Evolutionary conservation across 768 basidiomycete species (phyloP).

Genomic region (Lactarius hengduanensis): DNA sequence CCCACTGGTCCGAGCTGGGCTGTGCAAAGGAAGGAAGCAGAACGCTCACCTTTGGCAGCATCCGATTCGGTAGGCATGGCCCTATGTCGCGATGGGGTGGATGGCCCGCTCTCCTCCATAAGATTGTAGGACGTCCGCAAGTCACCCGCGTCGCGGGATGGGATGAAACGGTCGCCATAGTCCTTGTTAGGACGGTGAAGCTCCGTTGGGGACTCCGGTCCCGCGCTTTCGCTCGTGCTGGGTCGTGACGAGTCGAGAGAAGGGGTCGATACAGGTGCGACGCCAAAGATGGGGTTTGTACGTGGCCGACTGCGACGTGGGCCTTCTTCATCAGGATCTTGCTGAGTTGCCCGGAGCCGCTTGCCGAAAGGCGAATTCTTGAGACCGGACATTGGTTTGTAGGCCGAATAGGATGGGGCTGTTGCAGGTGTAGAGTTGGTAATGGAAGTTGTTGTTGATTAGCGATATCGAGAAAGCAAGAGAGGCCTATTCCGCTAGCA

Average conservation of each 20-base stretch:
- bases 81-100: constrained; percentile 41
- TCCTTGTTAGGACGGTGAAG: constrained; percentile 31
- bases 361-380: constrained; percentile 87
- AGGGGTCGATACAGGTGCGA: constrained; percentile 50
- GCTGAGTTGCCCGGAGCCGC: constrained; percentile 69
- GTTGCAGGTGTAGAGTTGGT: constrained; percentile 26
- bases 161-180: constrained; percentile 62
- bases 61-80: constrained; percentile 46
- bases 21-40: background rate
- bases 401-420: constrained; percentile 18
- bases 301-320: constrained; percentile 53
- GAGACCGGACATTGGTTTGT: constrained; percentile 59
- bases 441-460: constrained; percentile 25
- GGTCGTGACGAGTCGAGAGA: constrained; percentile 53
- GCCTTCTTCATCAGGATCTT: constrained; percentile 56
- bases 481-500: constrained; percentile 21
- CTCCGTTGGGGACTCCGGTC: constrained; percentile 44
- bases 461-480: constrained; percentile 22
- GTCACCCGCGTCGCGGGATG: constrained; percentile 56
- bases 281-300: constrained; percentile 54
- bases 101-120: constrained; percentile 46
- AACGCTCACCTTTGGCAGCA: constrained; percentile 41
- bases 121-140: constrained; percentile 63
- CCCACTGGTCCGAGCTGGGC: background rate
- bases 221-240: constrained; percentile 53